Base-by-base conservation (phyloP, 331 rosid genomes). In the Spiraea crenata region DNA sequence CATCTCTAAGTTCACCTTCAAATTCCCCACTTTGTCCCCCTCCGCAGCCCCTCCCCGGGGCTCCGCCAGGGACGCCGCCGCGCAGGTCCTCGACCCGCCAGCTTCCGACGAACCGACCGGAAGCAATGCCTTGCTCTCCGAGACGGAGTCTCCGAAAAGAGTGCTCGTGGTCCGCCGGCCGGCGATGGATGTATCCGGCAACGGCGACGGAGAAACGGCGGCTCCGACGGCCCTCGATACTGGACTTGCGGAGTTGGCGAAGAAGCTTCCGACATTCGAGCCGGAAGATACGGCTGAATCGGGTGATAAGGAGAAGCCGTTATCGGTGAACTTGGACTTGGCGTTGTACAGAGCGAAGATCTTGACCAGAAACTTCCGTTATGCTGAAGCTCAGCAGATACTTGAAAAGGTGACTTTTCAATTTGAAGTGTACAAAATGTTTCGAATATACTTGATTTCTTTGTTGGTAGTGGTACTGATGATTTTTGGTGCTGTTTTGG, bases 281-380 rank as follows among this genome's bases (percentile, higher is more conserved):
- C 99, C 99, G 10, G 82, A 51, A 12, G 74, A 65, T 77, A 70
- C 89, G 66, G 71, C 82, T 1, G 85, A 67, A 39, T 75, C 75
- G 38, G 84, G 80, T 0, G 60, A 85, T 6, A 69, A 73, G 70
- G 91, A 77, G 87, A 89, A 64, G 83, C 90, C 81, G 11, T 87
- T 93, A 37, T 40, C 56, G n/a, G 90, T 93, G 84, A 93, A 93
- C 80, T 74, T 93, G 96, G 99, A 89, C 77, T 83, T 93, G 85
- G 86, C 96, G 4, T 73, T 93, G 61, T 93, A 91, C 42, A 83
- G 71, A 59, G 96, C 96, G 2, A 93, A 87, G 83, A 82, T 89
- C 67, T 69, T 93, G 60, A 68, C 82, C 4, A 83, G 96, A 72
- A 85, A 51, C 9, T 84, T 65, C 44, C 84, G 57, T 19, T 93